Base-by-base conservation (phyloP, 768 basidiomycete genomes). In the Leucocoprinus leucothites region DNA sequence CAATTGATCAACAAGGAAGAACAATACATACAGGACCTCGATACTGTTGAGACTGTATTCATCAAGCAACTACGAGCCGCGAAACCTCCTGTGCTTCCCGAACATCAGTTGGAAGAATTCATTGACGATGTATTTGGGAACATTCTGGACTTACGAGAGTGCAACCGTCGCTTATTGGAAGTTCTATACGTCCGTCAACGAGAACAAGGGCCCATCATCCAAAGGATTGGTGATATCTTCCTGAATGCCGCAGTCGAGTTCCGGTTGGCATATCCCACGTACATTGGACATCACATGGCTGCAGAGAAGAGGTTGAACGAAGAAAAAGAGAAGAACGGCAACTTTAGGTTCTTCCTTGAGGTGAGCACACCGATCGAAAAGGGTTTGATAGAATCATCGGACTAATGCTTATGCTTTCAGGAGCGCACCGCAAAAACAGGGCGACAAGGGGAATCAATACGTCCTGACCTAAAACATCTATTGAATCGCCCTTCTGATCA, bases 61-160 rank as follows among this genome's bases (percentile, higher is more conserved):
- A 74, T 77, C 54, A 74, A 77, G 26, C 82, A 80, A 2, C 68
- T 87, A 16, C 74, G 78, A 19, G 61, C 57, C 24, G 73, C 76
- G 4, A 66, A 75, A 40, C 78, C 77, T 64, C 66, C 74, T 56
- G 67, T 78, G 19, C 71, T 82, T 26, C 71, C 77, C 3, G 69
- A 76, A 3, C 64, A 78, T 22, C 75, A 82, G 28, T 69, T 96
- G 6, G 87, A 91, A 28, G 83, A 87, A 31, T 96, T 98, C 68
- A 86, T 97, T 48, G 89, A 91, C 42, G 87, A 91, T 31, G 87
- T 95, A 3, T 95, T 98, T 59, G 85, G 89, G 48, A 97, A 97
- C 65, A 85, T 95, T 38, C 75, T 89, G 3, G 91, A 92, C 58
- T 74, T 98, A n/a, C 82, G 91, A 16, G 88, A 90, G 65, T 87